Evolutionary conservation across 202 grass and related monocot genomes (phyloP).

Genomic region (Schoenoplectus triqueter): DNA sequence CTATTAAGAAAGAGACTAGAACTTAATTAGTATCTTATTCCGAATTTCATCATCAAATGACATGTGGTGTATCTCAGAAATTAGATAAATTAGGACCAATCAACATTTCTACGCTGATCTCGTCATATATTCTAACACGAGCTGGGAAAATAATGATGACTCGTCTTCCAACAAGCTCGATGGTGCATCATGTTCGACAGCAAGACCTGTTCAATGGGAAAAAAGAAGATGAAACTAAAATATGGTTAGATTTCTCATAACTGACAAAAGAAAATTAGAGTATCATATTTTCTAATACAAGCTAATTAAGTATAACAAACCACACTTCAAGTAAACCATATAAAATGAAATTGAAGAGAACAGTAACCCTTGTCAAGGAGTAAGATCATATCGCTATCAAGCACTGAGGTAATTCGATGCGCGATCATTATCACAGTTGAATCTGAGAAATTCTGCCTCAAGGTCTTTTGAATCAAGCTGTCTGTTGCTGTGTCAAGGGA

Average conservation of each 20-base stretch:
- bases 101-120: conserved; percentile 51
- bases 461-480: conserved; percentile 80
- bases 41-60: not conserved
- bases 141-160: conserved; percentile 80
- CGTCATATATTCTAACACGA: conserved; percentile 79
- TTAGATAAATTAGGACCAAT: not conserved
- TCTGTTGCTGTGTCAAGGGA: conserved; percentile 90
- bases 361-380: conserved; percentile 85
- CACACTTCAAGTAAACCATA: not conserved
- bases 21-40: not conserved
- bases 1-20: no score
- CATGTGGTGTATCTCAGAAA: not conserved
- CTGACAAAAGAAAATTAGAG: not conserved
- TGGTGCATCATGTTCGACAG: conserved; percentile 68
- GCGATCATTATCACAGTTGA: conserved; percentile 83
- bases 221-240: not conserved
- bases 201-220: conserved; percentile 55
- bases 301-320: not conserved
- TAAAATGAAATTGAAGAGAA: conserved; percentile 5
- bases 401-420: conserved; percentile 84
- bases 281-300: not conserved
- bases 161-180: conserved; percentile 66
- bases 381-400: conserved; percentile 86
- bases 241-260: not conserved
- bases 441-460: conserved; percentile 75